Percentiles rank a stretch among this genome's conserved stretches.
phyloP scores from a whole-genome alignment of 2,329 filamentous ascomycete genomes.

The Xylaria sp. region DNA sequence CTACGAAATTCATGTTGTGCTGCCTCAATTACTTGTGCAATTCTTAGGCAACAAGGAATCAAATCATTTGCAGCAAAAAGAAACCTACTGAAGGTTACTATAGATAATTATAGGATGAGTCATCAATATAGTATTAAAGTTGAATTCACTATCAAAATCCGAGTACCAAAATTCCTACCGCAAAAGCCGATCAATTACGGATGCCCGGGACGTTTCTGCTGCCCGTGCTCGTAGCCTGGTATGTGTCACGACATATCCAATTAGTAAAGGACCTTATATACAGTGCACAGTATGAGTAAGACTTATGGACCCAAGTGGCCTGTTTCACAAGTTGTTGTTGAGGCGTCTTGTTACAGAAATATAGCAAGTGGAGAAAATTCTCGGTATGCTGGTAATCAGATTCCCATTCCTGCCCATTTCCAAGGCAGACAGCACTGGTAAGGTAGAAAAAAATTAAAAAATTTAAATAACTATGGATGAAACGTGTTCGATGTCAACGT shows the following conservation, averaged over 20 bases:
- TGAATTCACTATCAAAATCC: neutral
- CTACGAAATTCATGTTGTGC: neutral
- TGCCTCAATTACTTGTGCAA: neutral
- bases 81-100: neutral
- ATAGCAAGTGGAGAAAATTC: neutral
- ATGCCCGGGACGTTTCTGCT: neutral
- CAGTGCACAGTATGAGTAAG: slow-evolving; percentile 21
- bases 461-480: neutral
- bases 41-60: slow-evolving; percentile 1
- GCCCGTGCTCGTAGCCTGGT: neutral
- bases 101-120: neutral
- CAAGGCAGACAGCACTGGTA: neutral
- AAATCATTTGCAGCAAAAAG: neutral
- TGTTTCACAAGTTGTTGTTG: neutral
- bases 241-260: neutral
- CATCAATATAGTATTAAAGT: neutral
- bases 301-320: neutral
- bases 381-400: neutral
- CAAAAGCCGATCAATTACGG: neutral
- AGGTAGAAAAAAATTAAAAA: neutral
- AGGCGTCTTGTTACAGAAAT: neutral
- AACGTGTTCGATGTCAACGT: slow-evolving; percentile 17
- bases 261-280: slow-evolving; percentile 5
- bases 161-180: neutral
- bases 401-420: neutral